phyloP scores from a whole-genome alignment of 352 stramenopile species.

The Blastocystis sp. region DNA sequence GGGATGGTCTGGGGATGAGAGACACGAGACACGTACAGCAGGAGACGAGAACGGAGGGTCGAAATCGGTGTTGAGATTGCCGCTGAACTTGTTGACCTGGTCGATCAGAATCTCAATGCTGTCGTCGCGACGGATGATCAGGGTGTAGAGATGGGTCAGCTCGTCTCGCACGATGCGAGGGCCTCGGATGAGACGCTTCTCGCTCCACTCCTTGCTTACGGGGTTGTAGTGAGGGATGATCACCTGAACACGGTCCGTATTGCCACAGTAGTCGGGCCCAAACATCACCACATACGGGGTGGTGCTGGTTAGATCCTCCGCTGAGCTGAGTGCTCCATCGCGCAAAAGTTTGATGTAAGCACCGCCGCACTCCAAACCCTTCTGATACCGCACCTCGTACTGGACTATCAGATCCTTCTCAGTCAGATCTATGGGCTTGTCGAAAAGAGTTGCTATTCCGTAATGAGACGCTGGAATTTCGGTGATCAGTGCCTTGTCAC shows the following conservation, averaged over 20 bases:
- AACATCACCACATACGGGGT: slow-evolving; percentile 90
- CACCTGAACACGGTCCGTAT: slow-evolving; percentile 84
- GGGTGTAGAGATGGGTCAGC: slow-evolving; percentile 82
- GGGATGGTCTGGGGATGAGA: slow-evolving; percentile 71
- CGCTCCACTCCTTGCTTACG: slow-evolving; percentile 79
- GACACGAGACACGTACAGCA: background rate
- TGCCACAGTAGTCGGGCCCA: slow-evolving; percentile 84
- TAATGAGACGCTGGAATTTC: background rate
- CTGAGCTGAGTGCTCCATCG: slow-evolving; percentile 66
- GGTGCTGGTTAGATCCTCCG: slow-evolving; percentile 71
- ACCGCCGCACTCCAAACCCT: slow-evolving; percentile 81
- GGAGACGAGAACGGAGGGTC: slow-evolving; percentile 70
- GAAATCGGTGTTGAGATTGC: slow-evolving; percentile 74
- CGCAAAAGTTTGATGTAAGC: slow-evolving; percentile 86
- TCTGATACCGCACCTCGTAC: slow-evolving; percentile 86
- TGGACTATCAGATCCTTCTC: slow-evolving; percentile 80
- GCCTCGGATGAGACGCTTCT: slow-evolving; percentile 83
- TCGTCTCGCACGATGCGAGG: slow-evolving; percentile 74
- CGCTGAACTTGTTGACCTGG: slow-evolving; percentile 74
- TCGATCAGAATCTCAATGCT: slow-evolving; percentile 85
- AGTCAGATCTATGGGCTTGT: background rate
- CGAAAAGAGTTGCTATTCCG: slow-evolving; percentile 17
- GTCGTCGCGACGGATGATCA: slow-evolving; percentile 75
- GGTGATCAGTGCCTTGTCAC: slow-evolving; percentile 45
- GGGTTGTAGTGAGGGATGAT: slow-evolving; percentile 89